Base-by-base conservation (phyloP, 257 asterid genomes). In the Rhazya stricta region DNA sequence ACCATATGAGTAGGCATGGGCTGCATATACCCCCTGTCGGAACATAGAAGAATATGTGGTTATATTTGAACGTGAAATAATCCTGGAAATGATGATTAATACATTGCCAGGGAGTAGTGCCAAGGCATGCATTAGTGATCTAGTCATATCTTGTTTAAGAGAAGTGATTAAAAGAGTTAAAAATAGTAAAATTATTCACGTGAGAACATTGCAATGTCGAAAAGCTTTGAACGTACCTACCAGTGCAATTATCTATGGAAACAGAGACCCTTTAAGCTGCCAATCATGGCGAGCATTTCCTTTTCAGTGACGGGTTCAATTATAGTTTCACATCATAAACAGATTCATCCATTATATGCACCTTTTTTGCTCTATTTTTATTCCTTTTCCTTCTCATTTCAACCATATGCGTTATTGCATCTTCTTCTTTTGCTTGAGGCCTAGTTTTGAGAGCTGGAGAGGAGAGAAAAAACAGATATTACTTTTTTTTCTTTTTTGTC, bases 171-270 rank as follows among this genome's bases (percentile, higher is more conserved):
- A 18, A 41, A 41, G 25, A 15, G 71, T 39, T 23, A 9, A 37
- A 21, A 8, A 66, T 12, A 41, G 57, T 69, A 69, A 46, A 54
- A 3, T 7, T 43, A 13, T 69, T 69, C 73, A 69, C 73, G 73
- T 69, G 73, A 16, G 36, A 69, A 69, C 73, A 69, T 46, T 41
- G 32, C 50, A 25, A 23, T 63, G 1, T 41, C 7, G 23, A 39
- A 39, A 67, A 39, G 32, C 13, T n/a, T 12, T 23, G 13, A 23
- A n/a, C 29, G 30, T 54, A n/a, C 30, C 6, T 3, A 53, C n/a
- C n/a, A 54, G 12, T 54, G 62, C 62, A 54, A 54, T 54, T 54
- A 23, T 54, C 12, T 54, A 54, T 54, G 30, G 58, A 21, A 51
- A 51, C 25, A 19, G 43, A 39, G 58, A 21, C 58, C 58, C n/a